These are phyloP conservation scores for Haplosporangium sp. DNA, from an alignment of 371 early-diverging fungal species.

Conservation along the genomic window DNA sequence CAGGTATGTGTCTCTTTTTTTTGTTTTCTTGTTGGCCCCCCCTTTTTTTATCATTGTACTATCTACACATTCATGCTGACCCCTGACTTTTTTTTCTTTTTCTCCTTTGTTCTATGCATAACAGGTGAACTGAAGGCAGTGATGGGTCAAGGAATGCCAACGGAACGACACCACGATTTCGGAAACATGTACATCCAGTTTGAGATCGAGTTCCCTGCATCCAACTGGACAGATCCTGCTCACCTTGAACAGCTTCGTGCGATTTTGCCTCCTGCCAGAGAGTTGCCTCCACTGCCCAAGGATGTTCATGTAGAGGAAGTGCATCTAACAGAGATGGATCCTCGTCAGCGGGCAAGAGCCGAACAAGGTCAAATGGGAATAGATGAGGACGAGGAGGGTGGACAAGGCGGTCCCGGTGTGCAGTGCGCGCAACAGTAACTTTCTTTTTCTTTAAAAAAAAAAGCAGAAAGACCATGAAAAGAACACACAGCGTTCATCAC, in stretches of 20 bases:
- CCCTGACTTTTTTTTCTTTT: neutral
- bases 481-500: no score
- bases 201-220: slow-evolving; percentile 88
- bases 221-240: slow-evolving; percentile 81
- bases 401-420: slow-evolving; percentile 79
- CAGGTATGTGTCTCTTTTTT: slow-evolving; percentile 56
- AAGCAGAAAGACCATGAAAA: no score
- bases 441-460: slow-evolving; percentile 42
- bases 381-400: slow-evolving; percentile 73
- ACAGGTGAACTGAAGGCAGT: slow-evolving; percentile 81
- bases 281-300: slow-evolving; percentile 58
- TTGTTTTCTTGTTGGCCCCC: neutral
- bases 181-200: slow-evolving; percentile 94
- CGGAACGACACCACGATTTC: slow-evolving; percentile 87
- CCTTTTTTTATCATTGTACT: no score
- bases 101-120: neutral
- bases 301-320: slow-evolving; percentile 76
- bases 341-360: slow-evolving; percentile 72
- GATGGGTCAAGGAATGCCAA: slow-evolving; percentile 93
- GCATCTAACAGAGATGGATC: slow-evolving; percentile 79
- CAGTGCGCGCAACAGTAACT: slow-evolving; percentile 95
- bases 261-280: slow-evolving; percentile 71
- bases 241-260: slow-evolving; percentile 70
- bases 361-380: slow-evolving; percentile 67
- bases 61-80: no score